Evolutionary conservation across 306 rosid genomes (phyloP).

Genomic region (Acacia confusa): DNA sequence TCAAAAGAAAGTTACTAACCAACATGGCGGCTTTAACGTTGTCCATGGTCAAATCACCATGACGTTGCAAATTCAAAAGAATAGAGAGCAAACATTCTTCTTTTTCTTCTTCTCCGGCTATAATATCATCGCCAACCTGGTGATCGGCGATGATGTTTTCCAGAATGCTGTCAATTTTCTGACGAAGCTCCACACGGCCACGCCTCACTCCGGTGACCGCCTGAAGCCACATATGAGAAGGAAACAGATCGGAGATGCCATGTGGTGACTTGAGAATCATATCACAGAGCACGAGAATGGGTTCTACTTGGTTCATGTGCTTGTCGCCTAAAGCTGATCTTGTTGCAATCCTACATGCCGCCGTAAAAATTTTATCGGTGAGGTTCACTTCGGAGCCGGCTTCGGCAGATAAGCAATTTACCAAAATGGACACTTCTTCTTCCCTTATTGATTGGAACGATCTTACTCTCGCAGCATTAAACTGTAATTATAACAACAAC

Average conservation of each 20-base stretch:
- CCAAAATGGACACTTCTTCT: constrained; percentile 19
- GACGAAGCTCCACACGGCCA: neutral
- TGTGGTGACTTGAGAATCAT: neutral
- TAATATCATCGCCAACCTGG: neutral
- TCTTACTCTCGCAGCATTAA: constrained; percentile 10
- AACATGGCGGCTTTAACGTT: constrained; percentile 9
- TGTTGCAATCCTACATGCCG: neutral
- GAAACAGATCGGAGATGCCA: neutral
- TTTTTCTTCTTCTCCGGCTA: neutral
- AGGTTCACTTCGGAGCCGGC: constrained; percentile 3
- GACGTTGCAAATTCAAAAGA: neutral
- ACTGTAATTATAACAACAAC: neutral
- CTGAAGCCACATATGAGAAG: neutral
- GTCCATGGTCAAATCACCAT: neutral
- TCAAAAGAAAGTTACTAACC: constrained; percentile 16
- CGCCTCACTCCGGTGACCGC: neutral
- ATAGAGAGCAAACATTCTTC: neutral
- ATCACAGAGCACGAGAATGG: neutral
- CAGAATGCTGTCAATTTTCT: neutral
- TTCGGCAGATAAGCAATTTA: neutral
- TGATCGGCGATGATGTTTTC: neutral
- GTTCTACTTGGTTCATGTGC: neutral
- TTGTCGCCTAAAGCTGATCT: constrained; percentile 28
- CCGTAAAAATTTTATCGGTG: neutral
- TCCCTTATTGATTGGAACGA: neutral